These are phyloP conservation scores for Baorangia bicolor DNA, from an alignment of 768 basidiomycete species.

Conservation along the genomic window DNA sequence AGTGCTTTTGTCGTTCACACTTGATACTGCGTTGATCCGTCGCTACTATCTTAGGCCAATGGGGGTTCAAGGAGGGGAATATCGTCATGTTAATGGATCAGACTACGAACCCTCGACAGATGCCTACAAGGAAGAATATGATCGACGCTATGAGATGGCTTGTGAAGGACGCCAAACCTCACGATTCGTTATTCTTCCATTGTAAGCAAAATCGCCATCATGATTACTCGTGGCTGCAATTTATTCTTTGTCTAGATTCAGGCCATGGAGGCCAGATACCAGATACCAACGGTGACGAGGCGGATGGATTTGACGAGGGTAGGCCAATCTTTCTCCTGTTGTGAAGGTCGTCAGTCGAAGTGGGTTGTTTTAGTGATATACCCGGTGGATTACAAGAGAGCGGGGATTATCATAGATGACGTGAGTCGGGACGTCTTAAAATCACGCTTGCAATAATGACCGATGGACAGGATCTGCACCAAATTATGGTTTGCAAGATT, in stretches of 20 bases:
- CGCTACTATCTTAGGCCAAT: constrained; percentile 34
- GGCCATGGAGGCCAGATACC: constrained; percentile 93
- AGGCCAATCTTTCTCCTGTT: background rate
- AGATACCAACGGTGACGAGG: constrained; percentile 76
- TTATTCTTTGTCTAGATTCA: constrained; percentile 54
- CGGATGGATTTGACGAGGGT: constrained; percentile 81
- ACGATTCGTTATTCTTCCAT: constrained; percentile 80
- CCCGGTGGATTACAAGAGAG: constrained; percentile 79
- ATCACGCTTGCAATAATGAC: background rate
- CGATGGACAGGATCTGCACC: constrained; percentile 37
- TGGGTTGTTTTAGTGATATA: constrained; percentile 63
- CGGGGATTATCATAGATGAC: constrained; percentile 79
- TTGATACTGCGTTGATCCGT: background rate
- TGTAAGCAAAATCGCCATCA: constrained; percentile 34
- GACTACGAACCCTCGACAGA: constrained; percentile 38
- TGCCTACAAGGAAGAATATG: constrained; percentile 55
- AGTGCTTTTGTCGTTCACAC: constrained; percentile 13
- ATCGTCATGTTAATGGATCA: constrained; percentile 59
- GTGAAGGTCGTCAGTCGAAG: background rate
- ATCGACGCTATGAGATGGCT: constrained; percentile 65
- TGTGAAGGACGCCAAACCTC: constrained; percentile 60
- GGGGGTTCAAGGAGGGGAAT: constrained; percentile 50
- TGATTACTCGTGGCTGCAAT: background rate
- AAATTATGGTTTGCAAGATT: constrained; percentile 36
- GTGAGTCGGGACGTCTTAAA: constrained; percentile 36